Conservation (phyloP, 805 yeast genomes). For the Yarrowia sp. region DNA sequence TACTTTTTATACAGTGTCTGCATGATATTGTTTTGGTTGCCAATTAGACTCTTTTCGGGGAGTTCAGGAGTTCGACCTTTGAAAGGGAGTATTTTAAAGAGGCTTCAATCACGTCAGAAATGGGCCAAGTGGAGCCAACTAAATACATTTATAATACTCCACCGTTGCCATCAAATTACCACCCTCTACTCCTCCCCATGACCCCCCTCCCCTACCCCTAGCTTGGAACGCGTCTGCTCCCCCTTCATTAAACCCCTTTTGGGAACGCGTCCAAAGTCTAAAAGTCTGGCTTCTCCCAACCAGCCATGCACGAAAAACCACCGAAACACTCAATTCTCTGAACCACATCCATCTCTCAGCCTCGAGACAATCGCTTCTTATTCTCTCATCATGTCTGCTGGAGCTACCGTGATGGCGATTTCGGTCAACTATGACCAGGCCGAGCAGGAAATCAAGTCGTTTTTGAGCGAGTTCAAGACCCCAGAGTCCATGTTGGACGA, state of each 20-base stretch:
- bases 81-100: background rate
- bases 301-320: conserved; percentile 18
- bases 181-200: background rate
- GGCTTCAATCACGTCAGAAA: background rate
- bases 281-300: conserved; percentile 2
- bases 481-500: conserved; percentile 45
- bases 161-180: no score
- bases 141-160: background rate
- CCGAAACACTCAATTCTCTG: background rate
- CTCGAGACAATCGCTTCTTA: no score
- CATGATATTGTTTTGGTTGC: conserved; percentile 5
- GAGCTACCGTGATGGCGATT: conserved; percentile 69
- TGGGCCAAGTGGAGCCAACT: background rate
- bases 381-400: conserved; percentile 22
- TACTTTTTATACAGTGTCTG: conserved; percentile 19
- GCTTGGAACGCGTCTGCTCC: conserved; percentile 16
- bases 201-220: background rate
- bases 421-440: conserved; percentile 77
- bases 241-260: conserved; percentile 32
- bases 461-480: conserved; percentile 70
- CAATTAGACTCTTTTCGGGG: background rate
- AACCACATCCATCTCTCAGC: background rate
- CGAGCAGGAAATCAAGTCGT: conserved; percentile 64
- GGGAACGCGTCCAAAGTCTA: conserved; percentile 20
- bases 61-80: background rate